Evolutionary conservation across 1,139 yeast genomes (phyloP).

Genomic region (Diutina pseudorugosa): DNA sequence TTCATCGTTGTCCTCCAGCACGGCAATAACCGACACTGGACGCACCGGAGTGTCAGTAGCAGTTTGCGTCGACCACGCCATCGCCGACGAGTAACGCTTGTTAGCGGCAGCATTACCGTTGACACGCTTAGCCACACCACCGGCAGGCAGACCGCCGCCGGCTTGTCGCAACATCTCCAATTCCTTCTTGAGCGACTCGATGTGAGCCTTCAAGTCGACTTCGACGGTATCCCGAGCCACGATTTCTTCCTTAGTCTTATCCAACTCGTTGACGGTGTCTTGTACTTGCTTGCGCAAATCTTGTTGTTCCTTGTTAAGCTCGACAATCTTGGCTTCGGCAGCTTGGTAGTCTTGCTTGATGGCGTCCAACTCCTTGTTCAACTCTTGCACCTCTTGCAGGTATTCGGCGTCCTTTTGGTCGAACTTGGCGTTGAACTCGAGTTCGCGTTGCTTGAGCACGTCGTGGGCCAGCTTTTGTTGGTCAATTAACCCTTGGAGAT

Average conservation of each 20-base stretch:
- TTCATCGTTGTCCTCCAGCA: constrained; percentile 32
- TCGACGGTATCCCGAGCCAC: constrained; percentile 57
- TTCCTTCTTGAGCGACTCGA: constrained; percentile 58
- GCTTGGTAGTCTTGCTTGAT: constrained; percentile 49
- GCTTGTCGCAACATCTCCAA: constrained; percentile 35
- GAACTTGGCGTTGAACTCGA: constrained; percentile 37
- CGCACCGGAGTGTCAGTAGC: constrained; percentile 8
- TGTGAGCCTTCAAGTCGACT: constrained; percentile 54
- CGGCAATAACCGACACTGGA: constrained; percentile 52
- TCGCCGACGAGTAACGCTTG: constrained; percentile 33
- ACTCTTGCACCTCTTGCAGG: constrained; percentile 33
- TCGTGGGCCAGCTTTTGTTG: constrained; percentile 51
- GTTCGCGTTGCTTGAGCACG: constrained; percentile 40
- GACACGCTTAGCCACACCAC: background rate
- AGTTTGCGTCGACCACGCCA: constrained; percentile 23
- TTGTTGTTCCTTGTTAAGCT: constrained; percentile 53
- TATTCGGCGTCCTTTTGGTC: constrained; percentile 37
- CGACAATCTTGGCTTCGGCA: constrained; percentile 52
- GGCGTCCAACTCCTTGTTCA: constrained; percentile 45
- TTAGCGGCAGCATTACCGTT: constrained; percentile 9
- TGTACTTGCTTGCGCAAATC: constrained; percentile 53
- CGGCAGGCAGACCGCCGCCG: background rate
- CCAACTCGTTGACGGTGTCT: constrained; percentile 49
- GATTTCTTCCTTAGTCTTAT: constrained; percentile 48
- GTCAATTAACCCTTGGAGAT: constrained; percentile 33